Evolutionary conservation across 371 early-diverging fungal species (phyloP), one percentile per base, ranked within the genome.

Genomic region (Coemansia sp.): DNA sequence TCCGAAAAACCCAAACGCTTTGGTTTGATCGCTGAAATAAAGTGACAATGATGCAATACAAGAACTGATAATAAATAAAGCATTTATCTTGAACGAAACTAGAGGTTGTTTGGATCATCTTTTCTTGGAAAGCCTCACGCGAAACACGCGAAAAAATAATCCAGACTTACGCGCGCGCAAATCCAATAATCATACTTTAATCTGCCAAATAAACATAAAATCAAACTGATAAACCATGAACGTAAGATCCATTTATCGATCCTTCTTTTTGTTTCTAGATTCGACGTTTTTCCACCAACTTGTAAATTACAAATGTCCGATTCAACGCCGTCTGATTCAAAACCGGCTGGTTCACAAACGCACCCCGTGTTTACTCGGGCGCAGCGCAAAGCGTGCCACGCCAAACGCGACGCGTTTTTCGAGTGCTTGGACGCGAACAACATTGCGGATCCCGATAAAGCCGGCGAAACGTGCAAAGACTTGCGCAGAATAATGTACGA

Each of bases 301-400:
- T 37, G 37, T 37, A 37, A 37, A 10, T 37, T 37, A 37, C 37
- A 37, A 37, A 37, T 37, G 37, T 37, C 37, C 5, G 39, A 39
- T 8, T 8, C 18, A 34, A 11, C 1, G 7, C 27, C 16, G 40
- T 4, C 18, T 21, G 24, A 13, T 1, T 47, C 18, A 14, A 55
- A 47, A 5, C 27, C 61, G 8, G 31, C 18, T 21, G 24, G 10
- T 1, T 47, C 18, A 13, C 55, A 47, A 5, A n/a, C 61, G n/a
- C 60, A 67, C 18, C 68, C 76, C 13, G 50, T 76, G 5, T 86
- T 85, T 10, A 81, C 78, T 14, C 80, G 87, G 16, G 63, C 71
- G 67, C 80, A 87, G 71, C 84, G 87, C 50, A 83, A 86, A 39
- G 62, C 64, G 14, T 87, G 87, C 68, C 85, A 85, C 80, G 80